Percentiles rank a stretch among this genome's conserved stretches.
phyloP scores from a whole-genome alignment of 2,329 filamentous ascomycete genomes.

The Ascochyta lentis region DNA sequence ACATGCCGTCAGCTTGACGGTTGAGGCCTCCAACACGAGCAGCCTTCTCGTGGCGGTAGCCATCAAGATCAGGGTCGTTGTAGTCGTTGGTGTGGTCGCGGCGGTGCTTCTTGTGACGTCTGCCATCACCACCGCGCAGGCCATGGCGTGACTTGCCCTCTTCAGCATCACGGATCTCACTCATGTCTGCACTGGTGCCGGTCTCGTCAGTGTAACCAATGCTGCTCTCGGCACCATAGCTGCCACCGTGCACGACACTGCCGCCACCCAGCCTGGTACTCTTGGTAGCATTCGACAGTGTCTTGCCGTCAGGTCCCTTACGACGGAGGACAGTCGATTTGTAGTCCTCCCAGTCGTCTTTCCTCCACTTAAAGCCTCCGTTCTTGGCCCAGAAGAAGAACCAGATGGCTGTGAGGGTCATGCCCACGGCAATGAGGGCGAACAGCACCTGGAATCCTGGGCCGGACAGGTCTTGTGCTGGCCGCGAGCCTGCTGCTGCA shows the following conservation, averaged over 20 bases:
- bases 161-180: constrained; percentile 50
- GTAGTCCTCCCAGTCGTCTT: constrained; percentile 97
- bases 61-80: constrained; percentile 69
- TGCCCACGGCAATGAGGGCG: constrained; percentile 77
- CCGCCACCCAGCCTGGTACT: constrained; percentile 87
- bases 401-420: constrained; percentile 83
- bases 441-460: constrained; percentile 82
- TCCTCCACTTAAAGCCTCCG: constrained; percentile 85
- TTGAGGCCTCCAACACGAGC: constrained; percentile 91
- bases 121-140: constrained; percentile 53
- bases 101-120: constrained; percentile 56
- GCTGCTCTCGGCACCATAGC: constrained; percentile 47
- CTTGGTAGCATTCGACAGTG: constrained; percentile 81
- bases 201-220: constrained; percentile 57
- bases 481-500: constrained; percentile 44
- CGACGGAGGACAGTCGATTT: constrained; percentile 91
- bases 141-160: constrained; percentile 52
- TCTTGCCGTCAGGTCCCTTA: constrained; percentile 86
- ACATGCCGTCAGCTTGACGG: constrained; percentile 76
- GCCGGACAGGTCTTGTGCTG: constrained; percentile 53
- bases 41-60: constrained; percentile 85
- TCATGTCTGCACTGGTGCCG: constrained; percentile 51
- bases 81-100: constrained; percentile 61
- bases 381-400: constrained; percentile 98
- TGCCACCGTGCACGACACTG: constrained; percentile 74